Conservation (phyloP, 441 rosid species). For the Gossypium gossypioides region DNA sequence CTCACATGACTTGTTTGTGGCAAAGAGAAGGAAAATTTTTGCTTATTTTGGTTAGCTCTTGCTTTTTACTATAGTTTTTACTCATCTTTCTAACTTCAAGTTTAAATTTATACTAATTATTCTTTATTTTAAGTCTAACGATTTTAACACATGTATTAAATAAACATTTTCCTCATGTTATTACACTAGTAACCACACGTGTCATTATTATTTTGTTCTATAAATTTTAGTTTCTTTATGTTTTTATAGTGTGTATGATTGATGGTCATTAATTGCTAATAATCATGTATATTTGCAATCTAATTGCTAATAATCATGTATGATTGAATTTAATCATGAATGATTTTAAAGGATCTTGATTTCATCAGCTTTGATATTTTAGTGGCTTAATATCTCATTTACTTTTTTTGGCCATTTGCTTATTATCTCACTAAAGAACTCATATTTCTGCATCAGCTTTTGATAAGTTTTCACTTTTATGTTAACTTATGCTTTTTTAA, state of each 20-base stretch:
- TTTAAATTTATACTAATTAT: too few species aligned
- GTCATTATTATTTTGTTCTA: not conserved
- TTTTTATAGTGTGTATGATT: not conserved
- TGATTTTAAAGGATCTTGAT: not conserved
- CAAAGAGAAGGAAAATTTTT: too few species aligned
- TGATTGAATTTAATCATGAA: slow-evolving; percentile 1
- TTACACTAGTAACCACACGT: too few species aligned
- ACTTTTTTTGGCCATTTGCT: not conserved
- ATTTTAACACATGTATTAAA: too few species aligned
- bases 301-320: too few species aligned
- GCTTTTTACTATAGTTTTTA: too few species aligned
- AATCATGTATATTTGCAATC: not conserved
- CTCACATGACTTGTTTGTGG: too few species aligned
- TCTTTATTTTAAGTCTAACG: too few species aligned
- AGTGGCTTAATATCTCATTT: not conserved
- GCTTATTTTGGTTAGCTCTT: too few species aligned
- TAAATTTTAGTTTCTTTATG: slow-evolving; percentile 3
- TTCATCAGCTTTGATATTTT: not conserved
- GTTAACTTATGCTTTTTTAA: not conserved
- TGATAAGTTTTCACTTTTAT: not conserved
- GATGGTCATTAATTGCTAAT: not conserved
- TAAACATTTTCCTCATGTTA: too few species aligned
- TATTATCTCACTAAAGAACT: not conserved
- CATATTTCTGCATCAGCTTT: not conserved
- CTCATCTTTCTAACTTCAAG: too few species aligned